These are phyloP conservation scores for Pythium phragmitis DNA, from an alignment of 352 stramenopile species.

Conservation along the genomic window DNA sequence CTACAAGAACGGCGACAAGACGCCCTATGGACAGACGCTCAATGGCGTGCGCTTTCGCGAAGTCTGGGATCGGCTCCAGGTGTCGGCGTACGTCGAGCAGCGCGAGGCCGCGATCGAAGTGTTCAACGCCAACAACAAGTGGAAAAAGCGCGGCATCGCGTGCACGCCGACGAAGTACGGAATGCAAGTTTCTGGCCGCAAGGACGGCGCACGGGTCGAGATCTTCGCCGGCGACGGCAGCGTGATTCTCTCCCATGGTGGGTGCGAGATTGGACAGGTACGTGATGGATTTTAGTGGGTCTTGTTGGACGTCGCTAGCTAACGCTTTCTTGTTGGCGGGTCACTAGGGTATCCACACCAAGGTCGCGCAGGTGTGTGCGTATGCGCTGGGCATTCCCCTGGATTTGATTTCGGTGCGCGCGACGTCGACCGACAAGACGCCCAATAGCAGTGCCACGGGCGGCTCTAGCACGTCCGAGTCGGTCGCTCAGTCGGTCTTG, in stretches of 20 bases:
- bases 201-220: slow-evolving; percentile 38
- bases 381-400: slow-evolving; percentile 43
- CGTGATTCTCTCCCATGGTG: slow-evolving; percentile 39
- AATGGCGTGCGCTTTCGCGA: slow-evolving; percentile 33
- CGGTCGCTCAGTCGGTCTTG: slow-evolving; percentile 37
- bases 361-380: slow-evolving; percentile 54
- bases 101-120: slow-evolving; percentile 28
- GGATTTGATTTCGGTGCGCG: slow-evolving; percentile 36
- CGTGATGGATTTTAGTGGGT: not conserved
- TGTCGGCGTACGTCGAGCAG: slow-evolving; percentile 30
- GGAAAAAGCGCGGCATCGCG: slow-evolving; percentile 51
- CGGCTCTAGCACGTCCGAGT: slow-evolving; percentile 61
- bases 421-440: slow-evolving; percentile 51
- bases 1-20: slow-evolving; percentile 31
- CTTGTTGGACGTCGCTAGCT: too few relatives aligned
- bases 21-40: slow-evolving; percentile 36
- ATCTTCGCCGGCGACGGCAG: slow-evolving; percentile 47
- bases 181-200: slow-evolving; percentile 31
- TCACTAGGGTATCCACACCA: slow-evolving; percentile 60
- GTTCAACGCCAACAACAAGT: slow-evolving; percentile 53
- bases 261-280: slow-evolving; percentile 57
- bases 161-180: slow-evolving; percentile 73
- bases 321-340: too few relatives aligned
- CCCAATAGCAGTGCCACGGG: slow-evolving; percentile 48
- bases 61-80: slow-evolving; percentile 36